phyloP scores from a whole-genome alignment of 768 basidiomycete genomes.

The Hypholoma fasciculare region DNA sequence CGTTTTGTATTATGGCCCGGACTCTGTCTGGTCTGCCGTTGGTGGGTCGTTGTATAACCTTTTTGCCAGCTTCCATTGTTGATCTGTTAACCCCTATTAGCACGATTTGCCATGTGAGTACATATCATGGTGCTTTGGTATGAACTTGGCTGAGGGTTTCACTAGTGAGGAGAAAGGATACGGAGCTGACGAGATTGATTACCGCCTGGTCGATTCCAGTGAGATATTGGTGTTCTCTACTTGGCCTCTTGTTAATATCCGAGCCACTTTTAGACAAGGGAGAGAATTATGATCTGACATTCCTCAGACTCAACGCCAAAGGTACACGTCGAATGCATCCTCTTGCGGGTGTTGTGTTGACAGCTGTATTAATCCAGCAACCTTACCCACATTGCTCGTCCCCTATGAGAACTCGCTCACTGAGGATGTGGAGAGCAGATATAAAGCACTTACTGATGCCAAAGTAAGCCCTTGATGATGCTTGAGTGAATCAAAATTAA shows the following conservation, averaged over 20 bases:
- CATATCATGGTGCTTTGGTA: neutral
- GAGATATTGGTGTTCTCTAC: conserved; percentile 28
- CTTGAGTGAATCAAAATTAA: neutral
- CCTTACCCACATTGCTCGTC: conserved; percentile 83
- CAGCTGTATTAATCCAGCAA: conserved; percentile 42
- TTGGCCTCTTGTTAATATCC: neutral
- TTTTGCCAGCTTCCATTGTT: neutral
- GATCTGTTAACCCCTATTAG: conserved; percentile 28
- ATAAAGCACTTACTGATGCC: conserved; percentile 76
- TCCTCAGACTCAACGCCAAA: conserved; percentile 75
- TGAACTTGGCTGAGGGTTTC: neutral
- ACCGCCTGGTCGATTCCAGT: conserved; percentile 66
- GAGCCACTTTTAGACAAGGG: conserved; percentile 54
- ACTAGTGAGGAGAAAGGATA: conserved; percentile 80
- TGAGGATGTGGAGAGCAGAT: conserved; percentile 72
- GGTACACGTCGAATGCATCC: conserved; percentile 41
- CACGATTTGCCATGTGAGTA: conserved; percentile 58
- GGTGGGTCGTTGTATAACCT: conserved; percentile 37
- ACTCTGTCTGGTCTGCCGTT: conserved; percentile 64
- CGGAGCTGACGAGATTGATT: conserved; percentile 69
- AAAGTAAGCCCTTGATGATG: conserved; percentile 44
- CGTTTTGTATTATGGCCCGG: conserved; percentile 69
- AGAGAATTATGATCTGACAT: conserved; percentile 76
- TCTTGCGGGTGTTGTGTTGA: neutral
- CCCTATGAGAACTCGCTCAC: conserved; percentile 74